A percentile compares a stretch with the other conserved stretches of the same genome.
Conservation (phyloP, 2,329 filamentous ascomycete genomes). For the Exutisphaerella laricina region DNA sequence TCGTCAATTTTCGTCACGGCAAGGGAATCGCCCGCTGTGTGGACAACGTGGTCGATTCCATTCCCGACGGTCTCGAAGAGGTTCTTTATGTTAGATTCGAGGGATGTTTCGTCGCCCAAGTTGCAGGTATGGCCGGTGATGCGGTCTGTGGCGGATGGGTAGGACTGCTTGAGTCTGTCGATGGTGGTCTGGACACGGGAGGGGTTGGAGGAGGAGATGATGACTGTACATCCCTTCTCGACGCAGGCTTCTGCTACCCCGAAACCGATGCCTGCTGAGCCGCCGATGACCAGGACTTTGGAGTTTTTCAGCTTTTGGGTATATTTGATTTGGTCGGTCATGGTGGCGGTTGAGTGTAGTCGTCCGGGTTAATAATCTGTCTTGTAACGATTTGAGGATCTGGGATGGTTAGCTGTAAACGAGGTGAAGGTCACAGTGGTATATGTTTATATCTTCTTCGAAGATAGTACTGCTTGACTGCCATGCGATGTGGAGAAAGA, state of each 20-base stretch:
- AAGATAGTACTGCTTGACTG: no score
- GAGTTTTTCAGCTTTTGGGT: constrained; percentile 44
- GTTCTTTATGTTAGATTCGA: constrained; percentile 44
- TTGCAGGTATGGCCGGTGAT: constrained; percentile 45
- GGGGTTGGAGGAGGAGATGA: constrained; percentile 55
- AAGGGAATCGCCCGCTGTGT: constrained; percentile 51
- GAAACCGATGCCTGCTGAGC: constrained; percentile 57
- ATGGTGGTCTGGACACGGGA: constrained; percentile 47
- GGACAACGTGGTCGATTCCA: constrained; percentile 52
- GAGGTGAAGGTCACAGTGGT: no score
- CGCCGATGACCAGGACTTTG: constrained; percentile 57
- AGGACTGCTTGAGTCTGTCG: constrained; percentile 38
- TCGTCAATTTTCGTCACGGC: constrained; percentile 38
- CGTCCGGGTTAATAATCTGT: no score
- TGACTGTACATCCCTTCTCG: constrained; percentile 52
- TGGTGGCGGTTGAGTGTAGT: constrained; percentile 19
- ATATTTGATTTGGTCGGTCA: constrained; percentile 42
- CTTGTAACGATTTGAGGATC: no score
- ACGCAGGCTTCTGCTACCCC: constrained; percentile 54
- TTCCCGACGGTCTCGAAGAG: constrained; percentile 39
- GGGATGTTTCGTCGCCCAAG: constrained; percentile 42
- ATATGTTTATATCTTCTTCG: no score
- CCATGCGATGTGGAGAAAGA: no score
- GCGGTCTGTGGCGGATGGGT: constrained; percentile 38
- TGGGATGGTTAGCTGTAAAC: no score